Conservation (phyloP, 2,329 filamentous ascomycete species). For the Exophiala alcalophila region DNA sequence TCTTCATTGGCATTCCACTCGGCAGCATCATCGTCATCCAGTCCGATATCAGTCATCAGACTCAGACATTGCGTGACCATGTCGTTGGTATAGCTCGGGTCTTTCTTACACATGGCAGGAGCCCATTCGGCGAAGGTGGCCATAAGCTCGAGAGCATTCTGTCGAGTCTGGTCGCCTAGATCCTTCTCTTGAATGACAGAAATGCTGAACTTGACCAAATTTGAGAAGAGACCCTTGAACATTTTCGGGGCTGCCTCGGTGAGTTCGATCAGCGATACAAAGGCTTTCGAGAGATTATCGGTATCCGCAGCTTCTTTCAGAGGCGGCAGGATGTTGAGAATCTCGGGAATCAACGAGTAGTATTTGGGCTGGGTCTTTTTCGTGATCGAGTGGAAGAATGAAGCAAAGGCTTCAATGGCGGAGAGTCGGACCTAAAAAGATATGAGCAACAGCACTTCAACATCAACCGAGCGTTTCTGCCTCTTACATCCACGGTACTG, state of each 20-base stretch:
- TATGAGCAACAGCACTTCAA: too few species aligned
- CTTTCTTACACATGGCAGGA: slow-evolving; percentile 91
- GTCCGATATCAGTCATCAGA: slow-evolving; percentile 93
- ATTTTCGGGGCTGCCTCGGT: slow-evolving; percentile 94
- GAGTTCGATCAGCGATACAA: slow-evolving; percentile 87
- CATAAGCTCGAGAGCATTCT: slow-evolving; percentile 96
- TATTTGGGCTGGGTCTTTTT: slow-evolving; percentile 90
- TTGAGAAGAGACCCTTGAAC: slow-evolving; percentile 94
- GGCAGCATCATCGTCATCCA: slow-evolving; percentile 88
- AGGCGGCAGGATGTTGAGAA: slow-evolving; percentile 90
- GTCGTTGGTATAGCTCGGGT: slow-evolving; percentile 82
- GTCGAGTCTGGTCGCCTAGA: slow-evolving; percentile 79
- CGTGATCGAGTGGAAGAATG: slow-evolving; percentile 86
- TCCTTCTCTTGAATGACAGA: slow-evolving; percentile 96
- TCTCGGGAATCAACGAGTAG: slow-evolving; percentile 79
- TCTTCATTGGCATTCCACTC: slow-evolving; percentile 95
- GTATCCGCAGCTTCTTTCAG: slow-evolving; percentile 90
- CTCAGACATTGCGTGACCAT: slow-evolving; percentile 99
- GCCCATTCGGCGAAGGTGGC: slow-evolving; percentile 95
- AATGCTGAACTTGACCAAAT: slow-evolving; percentile 87
- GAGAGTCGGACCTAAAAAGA: slow-evolving; percentile 73
- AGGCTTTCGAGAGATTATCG: slow-evolving; percentile 83
- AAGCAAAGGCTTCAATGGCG: slow-evolving; percentile 93
- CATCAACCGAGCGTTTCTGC: slow-evolving; percentile 13
- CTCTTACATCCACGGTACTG: slow-evolving; percentile 63